Base-by-base conservation (phyloP, 768 basidiomycete species). In the Suillus occidentalis region DNA sequence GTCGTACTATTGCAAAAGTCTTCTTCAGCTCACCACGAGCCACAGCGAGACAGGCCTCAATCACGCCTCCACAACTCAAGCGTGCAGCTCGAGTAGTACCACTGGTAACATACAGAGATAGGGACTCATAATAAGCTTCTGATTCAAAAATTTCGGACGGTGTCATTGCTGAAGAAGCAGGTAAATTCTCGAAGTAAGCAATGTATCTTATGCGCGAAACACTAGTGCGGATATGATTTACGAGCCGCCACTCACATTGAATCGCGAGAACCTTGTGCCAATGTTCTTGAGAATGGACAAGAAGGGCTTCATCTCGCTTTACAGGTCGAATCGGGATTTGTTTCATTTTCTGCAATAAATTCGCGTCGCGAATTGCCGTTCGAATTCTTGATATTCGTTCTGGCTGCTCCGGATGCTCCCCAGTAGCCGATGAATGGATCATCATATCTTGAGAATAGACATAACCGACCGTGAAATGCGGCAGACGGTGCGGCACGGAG, bases 1-100 rank as follows among this genome's bases (percentile, higher is more conserved):
- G 97, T 61, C 97, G 87, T 42, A 99, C 96, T 66, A 99, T 94
- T 2, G 97, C 97, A 73, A 99, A 91, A 0, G 92, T 84, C 75
- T 96, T 98, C 71, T 90, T 84, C 45, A 98, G 81, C 68, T 89
- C 84, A 16, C 89, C 84, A 40, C 87, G 86, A 39, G 94, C 95
- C 53, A 99, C 95, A 5, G 93, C 88, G 14, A 95, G 81, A 71
- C 88, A 85, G 5, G 95, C 92, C 75, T 97, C 95, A 67, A 99
- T 89, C 58, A 96, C 96, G 10, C 97, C 96, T 2, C 97, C 97
- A 71, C 94, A 95, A 68, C 95, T 97, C 40, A 99, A 78, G 37
- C 88, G 84, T 4, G 97, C 95, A 34, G 93, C 88, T 52, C 86
- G 84, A 0, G 96, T 91, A 2, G 97, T 97, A 39, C 87, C 86